Evolutionary conservation across 495 filamentous ascomycete genomes (phyloP).

Genomic region (Talaromyces wortmannii): DNA sequence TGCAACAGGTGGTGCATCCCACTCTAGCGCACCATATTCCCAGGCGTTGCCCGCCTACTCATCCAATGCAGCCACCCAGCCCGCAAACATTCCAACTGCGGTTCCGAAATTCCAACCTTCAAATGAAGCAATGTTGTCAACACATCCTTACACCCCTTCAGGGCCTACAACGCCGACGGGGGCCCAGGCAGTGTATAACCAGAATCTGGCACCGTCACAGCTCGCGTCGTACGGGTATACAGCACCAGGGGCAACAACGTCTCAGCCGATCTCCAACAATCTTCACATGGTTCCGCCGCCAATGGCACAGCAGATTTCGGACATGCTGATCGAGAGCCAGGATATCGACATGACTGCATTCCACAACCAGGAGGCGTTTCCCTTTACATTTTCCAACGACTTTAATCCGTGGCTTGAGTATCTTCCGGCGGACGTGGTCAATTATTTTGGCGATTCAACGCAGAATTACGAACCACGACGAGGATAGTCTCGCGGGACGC

Average conservation of each 20-base stretch:
- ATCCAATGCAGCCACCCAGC: background rate
- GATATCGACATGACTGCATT: constrained; percentile 56
- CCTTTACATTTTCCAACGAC: constrained; percentile 40
- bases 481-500: background rate
- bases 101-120: background rate
- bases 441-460: constrained; percentile 40
- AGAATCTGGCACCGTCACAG: constrained; percentile 32
- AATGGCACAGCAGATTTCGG: constrained; percentile 12
- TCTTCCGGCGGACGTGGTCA: constrained; percentile 56
- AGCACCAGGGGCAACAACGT: background rate
- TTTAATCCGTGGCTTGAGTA: constrained; percentile 67
- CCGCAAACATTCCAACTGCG: background rate
- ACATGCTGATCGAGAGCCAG: constrained; percentile 64
- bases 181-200: constrained; percentile 38
- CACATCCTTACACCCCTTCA: constrained; percentile 5
- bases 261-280: background rate
- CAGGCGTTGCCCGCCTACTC: background rate
- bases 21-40: background rate
- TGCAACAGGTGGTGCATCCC: background rate
- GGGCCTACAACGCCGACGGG: constrained; percentile 20
- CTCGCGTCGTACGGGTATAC: background rate
- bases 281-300: background rate
- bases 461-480: constrained; percentile 15
- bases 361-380: constrained; percentile 33
- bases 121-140: background rate